These are phyloP conservation scores for Endotrypanum monterogeii DNA, from an alignment of 208 protist species.

Conservation along the genomic window DNA sequence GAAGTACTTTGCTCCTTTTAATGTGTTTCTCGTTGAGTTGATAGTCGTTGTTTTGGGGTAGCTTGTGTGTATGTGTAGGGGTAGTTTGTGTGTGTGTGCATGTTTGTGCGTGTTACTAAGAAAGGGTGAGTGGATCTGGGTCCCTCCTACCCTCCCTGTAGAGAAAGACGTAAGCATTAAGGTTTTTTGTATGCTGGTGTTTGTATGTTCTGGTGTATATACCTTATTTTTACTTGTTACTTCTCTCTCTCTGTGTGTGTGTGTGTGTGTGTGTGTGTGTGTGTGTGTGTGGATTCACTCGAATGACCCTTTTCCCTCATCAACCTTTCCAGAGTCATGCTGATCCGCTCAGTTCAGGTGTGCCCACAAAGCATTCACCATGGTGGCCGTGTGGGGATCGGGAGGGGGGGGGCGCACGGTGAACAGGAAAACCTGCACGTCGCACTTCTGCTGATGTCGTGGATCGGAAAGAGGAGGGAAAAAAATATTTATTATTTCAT, in stretches of 20 bases:
- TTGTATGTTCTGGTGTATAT: no score
- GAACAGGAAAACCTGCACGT: no score
- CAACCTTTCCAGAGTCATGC: neutral
- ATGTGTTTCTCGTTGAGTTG: no score
- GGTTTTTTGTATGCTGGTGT: no score
- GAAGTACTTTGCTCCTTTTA: no score
- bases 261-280: neutral
- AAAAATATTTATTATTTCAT: neutral
- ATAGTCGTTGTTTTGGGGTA: neutral
- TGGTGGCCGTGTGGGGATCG: neutral
- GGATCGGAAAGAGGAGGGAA: neutral
- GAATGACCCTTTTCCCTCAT: neutral
- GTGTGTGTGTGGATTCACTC: neutral
- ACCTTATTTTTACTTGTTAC: no score
- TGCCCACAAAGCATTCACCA: no score
- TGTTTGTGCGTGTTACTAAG: neutral
- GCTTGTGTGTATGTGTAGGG: neutral
- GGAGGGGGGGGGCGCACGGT: neutral
- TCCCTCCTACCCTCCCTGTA: no score
- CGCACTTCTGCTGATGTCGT: no score
- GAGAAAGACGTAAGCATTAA: no score
- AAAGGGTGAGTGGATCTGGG: no score
- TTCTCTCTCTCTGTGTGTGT: no score
- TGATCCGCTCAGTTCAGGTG: neutral
- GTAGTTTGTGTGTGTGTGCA: neutral